Conservation (phyloP, 805 yeast species). For the Saccharomyces mikatae region DNA sequence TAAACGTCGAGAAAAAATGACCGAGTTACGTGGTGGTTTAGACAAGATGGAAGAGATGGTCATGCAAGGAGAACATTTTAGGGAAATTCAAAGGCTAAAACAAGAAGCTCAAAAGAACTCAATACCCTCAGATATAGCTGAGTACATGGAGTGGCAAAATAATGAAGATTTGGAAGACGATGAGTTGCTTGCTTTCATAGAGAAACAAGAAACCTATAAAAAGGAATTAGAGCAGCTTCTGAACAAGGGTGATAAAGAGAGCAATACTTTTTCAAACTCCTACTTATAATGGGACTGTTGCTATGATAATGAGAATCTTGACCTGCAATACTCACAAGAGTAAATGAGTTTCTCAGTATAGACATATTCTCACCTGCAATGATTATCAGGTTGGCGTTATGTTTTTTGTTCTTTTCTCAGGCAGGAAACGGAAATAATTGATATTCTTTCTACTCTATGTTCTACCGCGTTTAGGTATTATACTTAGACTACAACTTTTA, state of each 20-base stretch:
- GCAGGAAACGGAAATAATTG: not conserved
- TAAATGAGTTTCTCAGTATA: not conserved
- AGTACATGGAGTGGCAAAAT: constrained; percentile 10
- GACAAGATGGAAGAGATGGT: constrained; percentile 24
- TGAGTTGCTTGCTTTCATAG: constrained; percentile 18
- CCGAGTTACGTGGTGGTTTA: constrained; percentile 20
- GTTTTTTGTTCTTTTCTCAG: not conserved
- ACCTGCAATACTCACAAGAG: not conserved
- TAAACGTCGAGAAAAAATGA: not conserved
- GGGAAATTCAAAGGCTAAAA: constrained; percentile 11
- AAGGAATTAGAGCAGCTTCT: constrained; percentile 16
- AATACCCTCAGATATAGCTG: constrained; percentile 15
- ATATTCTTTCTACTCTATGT: not conserved
- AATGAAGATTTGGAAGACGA: constrained; percentile 20
- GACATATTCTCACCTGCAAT: not conserved
- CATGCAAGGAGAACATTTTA: constrained; percentile 15
- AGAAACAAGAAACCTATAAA: constrained; percentile 12
- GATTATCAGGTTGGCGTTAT: not conserved
- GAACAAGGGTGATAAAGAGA: not conserved
- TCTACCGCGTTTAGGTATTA: not conserved
- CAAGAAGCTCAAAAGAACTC: constrained; percentile 16
- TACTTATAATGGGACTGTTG: not conserved
- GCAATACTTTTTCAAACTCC: not conserved
- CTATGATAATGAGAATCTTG: not conserved
- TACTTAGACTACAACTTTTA: too few species aligned